These are phyloP conservation scores for Penicillium sp. DNA, from an alignment of 2,329 filamentous ascomycete genomes.

Conservation along the genomic window DNA sequence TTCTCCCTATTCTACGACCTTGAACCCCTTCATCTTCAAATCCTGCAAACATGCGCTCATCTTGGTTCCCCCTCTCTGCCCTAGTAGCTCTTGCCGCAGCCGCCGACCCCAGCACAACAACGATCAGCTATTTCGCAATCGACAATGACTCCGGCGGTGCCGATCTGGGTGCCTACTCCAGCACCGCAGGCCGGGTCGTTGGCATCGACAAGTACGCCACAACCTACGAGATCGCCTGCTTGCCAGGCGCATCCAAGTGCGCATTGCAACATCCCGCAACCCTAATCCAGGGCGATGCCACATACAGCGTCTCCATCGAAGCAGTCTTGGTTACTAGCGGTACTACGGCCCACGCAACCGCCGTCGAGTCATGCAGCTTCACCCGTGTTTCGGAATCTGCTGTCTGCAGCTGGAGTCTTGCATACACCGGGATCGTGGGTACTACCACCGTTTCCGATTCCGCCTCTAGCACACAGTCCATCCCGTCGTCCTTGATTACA, in stretches of 20 bases:
- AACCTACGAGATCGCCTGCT: conserved; percentile 8
- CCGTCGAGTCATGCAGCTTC: conserved; percentile 4
- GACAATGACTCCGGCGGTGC: not conserved
- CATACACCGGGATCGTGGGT: not conserved
- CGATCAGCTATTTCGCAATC: conserved; percentile 5
- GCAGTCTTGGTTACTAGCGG: not conserved
- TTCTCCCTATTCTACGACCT: not conserved
- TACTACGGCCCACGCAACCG: not conserved
- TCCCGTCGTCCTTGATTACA: not conserved
- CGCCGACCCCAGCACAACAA: conserved; percentile 4
- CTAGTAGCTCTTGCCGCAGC: conserved; percentile 4
- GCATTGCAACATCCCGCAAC: conserved; percentile 2
- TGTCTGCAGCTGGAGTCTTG: conserved; percentile 1
- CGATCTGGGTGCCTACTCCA: conserved; percentile 1
- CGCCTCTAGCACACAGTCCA: not conserved
- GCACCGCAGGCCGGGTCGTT: conserved; percentile 1
- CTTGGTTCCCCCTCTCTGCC: not conserved
- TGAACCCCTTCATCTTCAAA: not conserved
- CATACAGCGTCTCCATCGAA: conserved; percentile 1
- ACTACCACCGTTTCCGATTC: not conserved
- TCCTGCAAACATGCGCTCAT: conserved; percentile 5
- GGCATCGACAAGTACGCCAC: conserved; percentile 8
- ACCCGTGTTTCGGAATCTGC: conserved; percentile 11
- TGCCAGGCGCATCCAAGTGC: not conserved
- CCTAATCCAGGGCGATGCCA: conserved; percentile 10